phyloP scores from a whole-genome alignment of 2,329 filamentous ascomycete genomes.

The Alternaria hordeiaustralica region DNA sequence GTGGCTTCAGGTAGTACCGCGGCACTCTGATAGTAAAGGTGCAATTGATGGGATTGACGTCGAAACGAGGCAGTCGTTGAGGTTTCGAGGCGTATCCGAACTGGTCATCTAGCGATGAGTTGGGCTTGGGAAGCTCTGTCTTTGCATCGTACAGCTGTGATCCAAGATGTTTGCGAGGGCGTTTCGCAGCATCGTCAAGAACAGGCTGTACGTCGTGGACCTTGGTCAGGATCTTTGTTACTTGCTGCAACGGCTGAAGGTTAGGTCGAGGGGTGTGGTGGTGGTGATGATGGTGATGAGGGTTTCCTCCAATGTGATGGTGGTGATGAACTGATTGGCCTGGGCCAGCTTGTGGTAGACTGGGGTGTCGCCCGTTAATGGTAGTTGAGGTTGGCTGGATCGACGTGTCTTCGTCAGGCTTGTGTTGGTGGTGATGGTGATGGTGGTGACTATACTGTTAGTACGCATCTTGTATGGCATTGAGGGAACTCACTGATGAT shows the following conservation, averaged over 20 bases:
- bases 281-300: conserved; percentile 43
- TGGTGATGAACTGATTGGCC: conserved; percentile 43
- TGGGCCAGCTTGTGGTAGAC: conserved; percentile 40
- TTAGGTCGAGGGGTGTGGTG: conserved; percentile 40
- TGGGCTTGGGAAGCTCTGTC: conserved; percentile 58
- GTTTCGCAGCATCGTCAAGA: conserved; percentile 72
- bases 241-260: conserved; percentile 31
- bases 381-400: conserved; percentile 23
- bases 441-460: conserved; percentile 58
- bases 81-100: conserved; percentile 67
- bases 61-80: conserved; percentile 76
- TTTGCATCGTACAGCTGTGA: conserved; percentile 80
- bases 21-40: conserved; percentile 89
- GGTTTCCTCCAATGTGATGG: conserved; percentile 48
- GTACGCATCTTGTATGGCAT: conserved; percentile 8
- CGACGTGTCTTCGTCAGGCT: conserved; percentile 57
- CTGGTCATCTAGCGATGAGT: conserved; percentile 56
- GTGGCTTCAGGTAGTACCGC: conserved; percentile 73
- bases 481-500: conserved; percentile 63
- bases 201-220: conserved; percentile 65
- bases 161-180: conserved; percentile 80
- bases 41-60: conserved; percentile 79
- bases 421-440: conserved; percentile 64
- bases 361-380: conserved; percentile 33
- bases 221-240: conserved; percentile 67